phyloP scores from a whole-genome alignment of 2,329 filamentous ascomycete species.

The Penicillium sp. region DNA sequence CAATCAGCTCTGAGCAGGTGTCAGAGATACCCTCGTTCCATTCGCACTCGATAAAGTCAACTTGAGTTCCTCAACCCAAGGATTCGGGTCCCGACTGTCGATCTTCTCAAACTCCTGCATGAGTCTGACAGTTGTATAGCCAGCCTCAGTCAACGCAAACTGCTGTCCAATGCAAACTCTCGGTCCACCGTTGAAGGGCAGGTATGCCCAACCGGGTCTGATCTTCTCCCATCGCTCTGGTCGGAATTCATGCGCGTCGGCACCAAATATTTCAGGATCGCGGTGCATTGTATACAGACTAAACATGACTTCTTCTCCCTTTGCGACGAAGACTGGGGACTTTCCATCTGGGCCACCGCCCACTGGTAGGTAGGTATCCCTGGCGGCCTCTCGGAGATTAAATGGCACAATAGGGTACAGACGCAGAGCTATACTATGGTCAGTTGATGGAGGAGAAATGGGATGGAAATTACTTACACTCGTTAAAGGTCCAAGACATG shows the following conservation, averaged over 20 bases:
- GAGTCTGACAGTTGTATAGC: conserved; percentile 35
- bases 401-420: conserved; percentile 46
- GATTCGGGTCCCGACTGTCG: conserved; percentile 31
- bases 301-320: conserved; percentile 66
- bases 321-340: conserved; percentile 63
- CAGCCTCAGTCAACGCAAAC: conserved; percentile 40
- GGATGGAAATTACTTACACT: conserved; percentile 16
- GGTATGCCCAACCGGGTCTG: conserved; percentile 33
- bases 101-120: conserved; percentile 31
- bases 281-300: conserved; percentile 72
- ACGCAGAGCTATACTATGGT: conserved; percentile 35
- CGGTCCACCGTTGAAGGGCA: conserved; percentile 38
- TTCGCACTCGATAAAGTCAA: conserved; percentile 25
- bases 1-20: conserved; percentile 1
- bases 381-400: conserved; percentile 40
- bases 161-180: conserved; percentile 37
- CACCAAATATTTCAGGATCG: conserved; percentile 50
- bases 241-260: conserved; percentile 47
- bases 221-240: conserved; percentile 51
- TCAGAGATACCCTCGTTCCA: conserved; percentile 21
- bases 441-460: neutral
- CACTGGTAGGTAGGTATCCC: conserved; percentile 42
- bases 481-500: conserved; percentile 25
- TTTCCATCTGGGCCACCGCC: conserved; percentile 62
- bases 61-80: conserved; percentile 28